A percentile compares a stretch with the other conserved stretches of the same genome.
Evolutionary conservation across 371 early-diverging fungal species (phyloP).

Genomic region (Nematocida ironsii): DNA sequence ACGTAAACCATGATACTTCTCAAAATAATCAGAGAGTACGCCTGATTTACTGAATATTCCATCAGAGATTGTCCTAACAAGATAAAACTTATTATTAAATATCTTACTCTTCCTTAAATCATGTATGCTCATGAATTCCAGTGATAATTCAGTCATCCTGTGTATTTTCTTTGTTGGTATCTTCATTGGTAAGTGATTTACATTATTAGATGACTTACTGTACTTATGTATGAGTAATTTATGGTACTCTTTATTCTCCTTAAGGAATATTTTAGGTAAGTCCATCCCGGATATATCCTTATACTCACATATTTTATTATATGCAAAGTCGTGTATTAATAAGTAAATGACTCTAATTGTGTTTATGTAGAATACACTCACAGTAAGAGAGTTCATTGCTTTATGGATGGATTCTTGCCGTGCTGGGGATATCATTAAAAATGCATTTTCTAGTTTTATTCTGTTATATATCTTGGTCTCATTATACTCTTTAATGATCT

Average conservation of each 20-base stretch:
- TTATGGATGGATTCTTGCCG: not conserved
- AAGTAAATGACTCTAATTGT: not conserved
- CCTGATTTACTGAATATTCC: slow-evolving; percentile 20
- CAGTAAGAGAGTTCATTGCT: not conserved
- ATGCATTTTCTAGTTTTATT: not conserved
- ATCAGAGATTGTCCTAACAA: slow-evolving; percentile 10
- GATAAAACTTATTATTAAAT: not conserved
- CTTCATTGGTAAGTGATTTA: not conserved
- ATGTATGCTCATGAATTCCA: not conserved
- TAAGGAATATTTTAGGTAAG: not conserved
- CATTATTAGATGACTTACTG: not conserved
- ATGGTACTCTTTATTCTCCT: slow-evolving; percentile 12
- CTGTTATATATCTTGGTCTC: not conserved
- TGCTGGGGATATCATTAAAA: not conserved
- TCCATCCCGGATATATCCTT: not conserved
- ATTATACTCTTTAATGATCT: not conserved
- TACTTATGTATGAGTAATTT: not conserved
- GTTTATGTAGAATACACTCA: slow-evolving; percentile 12
- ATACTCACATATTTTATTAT: not conserved
- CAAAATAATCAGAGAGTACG: slow-evolving; percentile 25
- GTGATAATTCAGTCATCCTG: not conserved
- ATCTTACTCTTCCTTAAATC: not conserved
- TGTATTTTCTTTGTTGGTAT: not conserved
- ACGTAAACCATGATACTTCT: slow-evolving; percentile 10
- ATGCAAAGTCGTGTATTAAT: slow-evolving; percentile 9